Percentiles rank a stretch among this genome's conserved stretches.
These are phyloP conservation scores for Agrostemma githago DNA, from an alignment of 148 eudicot genomes.

Conservation along the genomic window DNA sequence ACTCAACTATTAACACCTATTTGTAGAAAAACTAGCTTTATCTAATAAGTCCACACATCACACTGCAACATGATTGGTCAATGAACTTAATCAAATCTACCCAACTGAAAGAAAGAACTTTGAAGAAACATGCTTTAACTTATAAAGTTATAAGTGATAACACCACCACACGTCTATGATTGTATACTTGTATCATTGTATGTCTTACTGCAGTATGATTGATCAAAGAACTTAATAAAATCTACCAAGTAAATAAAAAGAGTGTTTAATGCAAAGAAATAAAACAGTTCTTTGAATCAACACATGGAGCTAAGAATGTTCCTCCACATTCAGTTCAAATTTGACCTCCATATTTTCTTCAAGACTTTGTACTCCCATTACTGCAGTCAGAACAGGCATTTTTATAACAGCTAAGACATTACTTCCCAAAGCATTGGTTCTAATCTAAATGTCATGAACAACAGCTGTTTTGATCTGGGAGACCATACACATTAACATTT, in stretches of 20 bases:
- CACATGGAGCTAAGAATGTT: neutral
- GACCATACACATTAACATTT: neutral
- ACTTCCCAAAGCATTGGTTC: neutral
- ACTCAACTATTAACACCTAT: neutral
- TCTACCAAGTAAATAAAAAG: neutral
- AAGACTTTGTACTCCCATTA: neutral
- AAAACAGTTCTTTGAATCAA: too few species aligned
- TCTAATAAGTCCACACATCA: neutral
- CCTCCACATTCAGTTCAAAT: neutral
- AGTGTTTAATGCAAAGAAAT: too few species aligned
- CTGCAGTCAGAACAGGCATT: neutral
- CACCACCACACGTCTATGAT: neutral
- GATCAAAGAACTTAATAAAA: neutral
- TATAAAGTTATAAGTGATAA: too few species aligned
- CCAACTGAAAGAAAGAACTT: neutral
- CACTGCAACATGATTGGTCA: neutral
- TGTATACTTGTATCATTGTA: neutral
- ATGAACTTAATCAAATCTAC: neutral
- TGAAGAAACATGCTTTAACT: too few species aligned
- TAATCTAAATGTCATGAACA: neutral
- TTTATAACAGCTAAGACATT: neutral
- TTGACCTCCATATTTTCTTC: neutral
- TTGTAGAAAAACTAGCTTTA: neutral
- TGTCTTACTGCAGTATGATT: neutral
- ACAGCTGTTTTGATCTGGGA: neutral